Evolutionary conservation across 768 basidiomycete genomes (phyloP), one percentile per base, ranked within the genome.

Genomic region (Hygrophorus pudorinus): DNA sequence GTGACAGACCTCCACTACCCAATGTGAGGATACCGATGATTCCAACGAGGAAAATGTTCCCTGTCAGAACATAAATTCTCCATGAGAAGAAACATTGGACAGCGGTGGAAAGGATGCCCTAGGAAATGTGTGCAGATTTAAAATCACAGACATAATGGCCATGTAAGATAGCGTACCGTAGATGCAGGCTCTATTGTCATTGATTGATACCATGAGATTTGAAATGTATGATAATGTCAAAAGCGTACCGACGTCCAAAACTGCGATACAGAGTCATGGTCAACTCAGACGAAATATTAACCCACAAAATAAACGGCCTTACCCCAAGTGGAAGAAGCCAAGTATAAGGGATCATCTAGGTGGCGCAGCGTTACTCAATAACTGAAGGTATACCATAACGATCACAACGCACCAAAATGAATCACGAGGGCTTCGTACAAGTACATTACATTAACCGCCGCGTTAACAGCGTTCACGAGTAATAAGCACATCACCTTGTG

Each of bases 1-100:
- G 24, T 3, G 24, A 48, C 55, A 36, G 34, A 63, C 62, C 34
- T 38, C 50, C 48, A 28, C 54, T 55, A n/a, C 55, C 32, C 13
- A 57, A 31, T 4, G 54, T 35, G 16, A 49, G 50, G 3, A 54
- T 14, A 9, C 50, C 34, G 3, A 61, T 46, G 9, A 57, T 7
- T 10, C 21, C 30, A 11, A 55, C 47, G 3, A 57, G 33, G 1
- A 41, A 28, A 38, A 45, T 47, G 41, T 48, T 62, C 8, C 40
- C 49, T n/a, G 61, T 62, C 5, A 65, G 44, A 5, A 60, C 53
- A 17, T 51, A 47, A 28, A 65, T 48, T n/a, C 61, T 54, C 63
- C 62, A 65, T 1, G 69, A 68, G 37, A 72, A 72, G 51, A 75
- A 76, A 4, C 67, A 46, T 42, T 75, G 72, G 5, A 73, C 71